Evolutionary conservation across 768 basidiomycete genomes (phyloP), one percentile per base, ranked within the genome.

Genomic region (Suillus variegatus): DNA sequence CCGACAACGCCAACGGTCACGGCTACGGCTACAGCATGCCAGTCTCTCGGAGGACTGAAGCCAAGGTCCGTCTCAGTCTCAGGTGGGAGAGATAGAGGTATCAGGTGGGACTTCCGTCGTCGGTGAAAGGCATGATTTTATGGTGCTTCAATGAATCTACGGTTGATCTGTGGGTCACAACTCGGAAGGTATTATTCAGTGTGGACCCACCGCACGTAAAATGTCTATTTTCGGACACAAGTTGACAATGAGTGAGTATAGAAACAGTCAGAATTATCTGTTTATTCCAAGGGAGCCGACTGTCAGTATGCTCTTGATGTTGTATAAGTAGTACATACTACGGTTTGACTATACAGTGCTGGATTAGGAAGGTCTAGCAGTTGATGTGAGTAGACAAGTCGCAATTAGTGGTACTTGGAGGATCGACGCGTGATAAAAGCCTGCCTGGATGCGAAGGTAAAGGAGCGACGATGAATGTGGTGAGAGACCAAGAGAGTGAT

Each of bases 1-100:
- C 73, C 74, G 32, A 75, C 74, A 43, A 74, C 7, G 9, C 67
- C 14, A 32, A 75, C 74, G 6, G 74, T 75, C 52, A 69, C 62
- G 0, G 69, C 74, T 54, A 75, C 68, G 22, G 73, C 74, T 2
- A 69, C 74, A 57, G 71, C 62, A 64, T 69, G 58, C 0, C 67
- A 28, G 9, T 64, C 41, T 12, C 56, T 67, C 3, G 74, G 74
- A 1, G 57, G 14, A 3, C 66, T 32, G 62, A 74, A 72, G 60
- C 63, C 38, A 25, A 64, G 62, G 25, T 22, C 62, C 2, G 64
- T 49, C 18, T 28, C 22, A 35, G 63, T 64, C 20, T 32, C 22
- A 47, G 60, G 60, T 64, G 35, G 70, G 67, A 22, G 67, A 10
- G 49, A 40, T 35, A 36, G 63, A 20, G 35, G 64, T 66, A 38